Conservation (phyloP, 2,329 filamentous ascomycete species). For the Fusarium falciforme region DNA sequence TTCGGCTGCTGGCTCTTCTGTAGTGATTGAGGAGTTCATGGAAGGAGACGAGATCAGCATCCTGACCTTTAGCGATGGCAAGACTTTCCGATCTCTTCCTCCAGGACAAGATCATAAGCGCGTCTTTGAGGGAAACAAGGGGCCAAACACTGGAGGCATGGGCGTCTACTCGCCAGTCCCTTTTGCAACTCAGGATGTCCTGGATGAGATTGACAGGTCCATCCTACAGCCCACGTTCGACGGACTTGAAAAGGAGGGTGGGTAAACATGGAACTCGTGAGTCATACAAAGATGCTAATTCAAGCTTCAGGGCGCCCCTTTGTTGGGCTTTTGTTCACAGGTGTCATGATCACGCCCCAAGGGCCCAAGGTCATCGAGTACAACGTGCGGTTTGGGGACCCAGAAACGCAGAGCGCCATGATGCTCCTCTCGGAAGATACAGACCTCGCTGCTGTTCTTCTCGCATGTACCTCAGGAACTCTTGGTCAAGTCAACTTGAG, state of each 20-base stretch:
- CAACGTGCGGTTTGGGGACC: constrained; percentile 90
- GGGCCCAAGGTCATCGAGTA: constrained; percentile 88
- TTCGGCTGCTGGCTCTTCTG: constrained; percentile 73
- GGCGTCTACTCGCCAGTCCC: constrained; percentile 77
- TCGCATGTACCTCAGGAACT: constrained; percentile 79
- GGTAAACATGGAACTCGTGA: background rate
- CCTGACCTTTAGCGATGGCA: constrained; percentile 75
- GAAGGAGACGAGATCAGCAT: constrained; percentile 78
- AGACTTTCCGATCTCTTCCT: constrained; percentile 72
- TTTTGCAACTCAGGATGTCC: constrained; percentile 61
- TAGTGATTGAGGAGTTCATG: constrained; percentile 79
- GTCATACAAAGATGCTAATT: background rate
- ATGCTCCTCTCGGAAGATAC: constrained; percentile 78
- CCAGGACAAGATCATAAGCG: constrained; percentile 81
- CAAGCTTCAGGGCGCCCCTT: constrained; percentile 56
- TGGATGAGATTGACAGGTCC: constrained; percentile 67
- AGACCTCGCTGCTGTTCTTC: constrained; percentile 86
- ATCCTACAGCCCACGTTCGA: constrained; percentile 73
- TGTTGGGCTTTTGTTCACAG: constrained; percentile 79
- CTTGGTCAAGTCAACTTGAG: constrained; percentile 73
- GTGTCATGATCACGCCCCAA: constrained; percentile 82
- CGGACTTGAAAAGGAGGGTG: constrained; percentile 69
- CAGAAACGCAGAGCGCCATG: constrained; percentile 85
- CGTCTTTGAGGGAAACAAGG: constrained; percentile 74
- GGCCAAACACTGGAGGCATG: constrained; percentile 81